Conservation (phyloP, 2,329 filamentous ascomycete species). For the Juglanconis juglandina region DNA sequence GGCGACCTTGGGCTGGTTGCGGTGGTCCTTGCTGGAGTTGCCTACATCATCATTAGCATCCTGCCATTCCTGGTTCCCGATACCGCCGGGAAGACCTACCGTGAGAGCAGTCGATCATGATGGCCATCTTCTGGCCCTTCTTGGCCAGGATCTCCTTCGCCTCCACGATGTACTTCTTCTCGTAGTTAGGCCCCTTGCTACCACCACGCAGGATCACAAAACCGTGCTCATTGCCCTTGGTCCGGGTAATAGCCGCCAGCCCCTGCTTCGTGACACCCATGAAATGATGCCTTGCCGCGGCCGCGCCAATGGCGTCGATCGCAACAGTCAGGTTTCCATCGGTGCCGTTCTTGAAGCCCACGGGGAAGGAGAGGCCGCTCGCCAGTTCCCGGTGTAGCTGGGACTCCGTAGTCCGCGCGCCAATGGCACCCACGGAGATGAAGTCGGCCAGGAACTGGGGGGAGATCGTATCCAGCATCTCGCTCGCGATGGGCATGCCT, state of each 20-base stretch:
- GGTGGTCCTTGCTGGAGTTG: slow-evolving; percentile 96
- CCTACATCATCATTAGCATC: slow-evolving; percentile 45
- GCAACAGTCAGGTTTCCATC: slow-evolving; percentile 88
- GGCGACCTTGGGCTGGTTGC: slow-evolving; percentile 94
- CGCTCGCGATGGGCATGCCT: slow-evolving; percentile 92
- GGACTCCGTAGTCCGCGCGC: slow-evolving; percentile 91
- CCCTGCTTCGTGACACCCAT: slow-evolving; percentile 98
- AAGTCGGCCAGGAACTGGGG: slow-evolving; percentile 96
- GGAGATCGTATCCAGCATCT: slow-evolving; percentile 99
- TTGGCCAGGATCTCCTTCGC: slow-evolving; percentile 75
- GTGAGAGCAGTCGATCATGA: slow-evolving; percentile 99
- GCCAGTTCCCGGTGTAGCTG: slow-evolving; percentile 96
- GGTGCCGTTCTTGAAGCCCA: slow-evolving; percentile 99
- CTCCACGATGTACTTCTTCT: slow-evolving; percentile 74
- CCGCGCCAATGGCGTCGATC: slow-evolving; percentile 91
- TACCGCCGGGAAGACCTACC: slow-evolving; percentile 48
- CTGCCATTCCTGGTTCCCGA: background rate
- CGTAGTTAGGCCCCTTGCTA: slow-evolving; percentile 88
- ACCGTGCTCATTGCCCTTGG: slow-evolving; percentile 90
- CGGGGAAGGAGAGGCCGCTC: slow-evolving; percentile 91
- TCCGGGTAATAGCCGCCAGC: slow-evolving; percentile 89
- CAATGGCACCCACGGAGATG: slow-evolving; percentile 92
- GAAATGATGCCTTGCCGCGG: slow-evolving; percentile 87
- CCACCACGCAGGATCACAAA: slow-evolving; percentile 95
- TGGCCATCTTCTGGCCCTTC: slow-evolving; percentile 80